Base-by-base conservation (phyloP, 148 eudicot species). In the Heliosperma pusillum region DNA sequence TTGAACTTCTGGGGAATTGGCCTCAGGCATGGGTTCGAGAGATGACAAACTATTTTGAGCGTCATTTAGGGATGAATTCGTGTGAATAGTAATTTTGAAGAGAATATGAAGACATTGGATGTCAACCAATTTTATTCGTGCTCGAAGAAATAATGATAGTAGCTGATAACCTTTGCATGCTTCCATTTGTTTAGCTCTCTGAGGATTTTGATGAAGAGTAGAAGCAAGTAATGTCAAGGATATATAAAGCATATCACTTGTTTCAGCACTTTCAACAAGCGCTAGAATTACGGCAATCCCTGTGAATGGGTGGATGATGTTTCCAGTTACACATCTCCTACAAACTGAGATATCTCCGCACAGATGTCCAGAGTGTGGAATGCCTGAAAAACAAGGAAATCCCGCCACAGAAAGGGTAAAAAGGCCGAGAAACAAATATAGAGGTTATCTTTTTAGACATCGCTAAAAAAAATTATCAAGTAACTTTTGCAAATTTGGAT, bases 231-330 rank as follows among this genome's bases (percentile, higher is more conserved):
- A 83, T 65, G 83, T 85, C 80, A 93, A 82, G 75, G 97, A 87
- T 91, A 88, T 89, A 79, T 85, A 89, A 79, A 93, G 85, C 89
- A 86, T 91, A 55, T 93, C 88, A 76, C 85, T 85, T 70, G 98
- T 89, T 86, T 93, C 94, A 77, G 98, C 92, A 66, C 87, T 88
- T 82, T 93, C 97, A 77, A 93, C 85, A 53, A 91, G 91, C 77
- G 98, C 88, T 77, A 93, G 86, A 74, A 89, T 87, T 80, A 88
- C 90, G 74, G 91, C 85, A 84, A 93, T 91, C 72, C 91, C 97
- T 65, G 97, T 90, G 64, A 91, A 77, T 33, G 88, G 94, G 45
- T 85, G 87, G 60, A 91, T 85, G 70, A 88, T 85, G 82, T 93
- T 96, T 76, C 98, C 98, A 77, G 88, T 88, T 56, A 91, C 90